Conservation (phyloP, 148 eudicot genomes). For the Rhododendron molle region DNA sequence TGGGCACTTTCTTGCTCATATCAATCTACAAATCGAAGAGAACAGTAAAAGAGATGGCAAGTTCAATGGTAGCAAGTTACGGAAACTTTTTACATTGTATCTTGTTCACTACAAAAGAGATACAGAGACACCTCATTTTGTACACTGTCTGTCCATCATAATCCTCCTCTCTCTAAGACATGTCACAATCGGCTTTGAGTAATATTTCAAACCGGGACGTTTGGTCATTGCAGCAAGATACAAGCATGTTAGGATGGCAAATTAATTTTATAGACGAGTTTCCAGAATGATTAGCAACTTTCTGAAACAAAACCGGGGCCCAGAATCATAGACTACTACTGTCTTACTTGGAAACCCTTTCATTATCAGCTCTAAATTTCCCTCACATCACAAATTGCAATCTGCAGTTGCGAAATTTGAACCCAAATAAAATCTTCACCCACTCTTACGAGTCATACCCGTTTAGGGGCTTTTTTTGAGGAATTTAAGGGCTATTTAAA, state of each 20-base stretch:
- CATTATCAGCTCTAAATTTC: not conserved
- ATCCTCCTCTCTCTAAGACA: not conserved
- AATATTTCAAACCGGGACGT: not conserved
- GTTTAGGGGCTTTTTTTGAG: not conserved
- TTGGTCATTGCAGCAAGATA: not conserved
- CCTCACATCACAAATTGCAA: not conserved
- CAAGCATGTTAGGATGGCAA: not conserved
- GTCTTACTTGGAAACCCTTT: not conserved
- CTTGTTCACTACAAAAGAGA: not conserved
- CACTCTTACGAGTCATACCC: not conserved
- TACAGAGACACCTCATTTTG: not conserved
- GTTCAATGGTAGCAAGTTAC: not conserved
- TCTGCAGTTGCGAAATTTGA: not conserved
- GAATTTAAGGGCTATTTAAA: not conserved
- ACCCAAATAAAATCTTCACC: not conserved
- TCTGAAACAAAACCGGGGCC: not conserved
- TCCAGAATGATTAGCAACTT: not conserved
- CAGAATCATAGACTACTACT: not conserved
- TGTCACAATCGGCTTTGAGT: not conserved
- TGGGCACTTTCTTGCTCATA: not conserved
- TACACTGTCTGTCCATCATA: not conserved
- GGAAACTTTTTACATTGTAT: not conserved
- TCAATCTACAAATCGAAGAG: not conserved
- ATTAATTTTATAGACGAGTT: not conserved
- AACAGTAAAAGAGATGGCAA: not conserved